Evolutionary conservation across 2,329 filamentous ascomycete species (phyloP).

Genomic region (Alternaria arborescens): DNA sequence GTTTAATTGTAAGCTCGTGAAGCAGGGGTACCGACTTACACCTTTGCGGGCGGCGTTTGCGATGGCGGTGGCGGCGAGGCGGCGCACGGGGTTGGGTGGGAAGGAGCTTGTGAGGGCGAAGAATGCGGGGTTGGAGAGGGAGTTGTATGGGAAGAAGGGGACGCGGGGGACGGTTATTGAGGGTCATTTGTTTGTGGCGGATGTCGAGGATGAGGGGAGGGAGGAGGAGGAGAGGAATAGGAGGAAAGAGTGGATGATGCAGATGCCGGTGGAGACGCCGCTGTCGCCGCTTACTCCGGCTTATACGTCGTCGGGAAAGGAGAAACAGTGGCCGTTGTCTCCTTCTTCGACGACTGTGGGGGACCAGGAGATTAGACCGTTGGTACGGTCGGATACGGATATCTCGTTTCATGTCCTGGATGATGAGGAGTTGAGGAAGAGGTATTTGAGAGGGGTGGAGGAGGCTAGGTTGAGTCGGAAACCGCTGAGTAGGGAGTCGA

Average conservation of each 20-base stretch:
- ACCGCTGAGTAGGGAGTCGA: neutral
- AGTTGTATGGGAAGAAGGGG: slow-evolving; percentile 26
- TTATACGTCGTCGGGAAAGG: neutral
- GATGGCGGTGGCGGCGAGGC: slow-evolving; percentile 34
- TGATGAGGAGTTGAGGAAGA: neutral
- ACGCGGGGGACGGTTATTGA: slow-evolving; percentile 26
- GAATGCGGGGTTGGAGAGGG: slow-evolving; percentile 26
- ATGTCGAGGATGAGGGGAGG: slow-evolving; percentile 7
- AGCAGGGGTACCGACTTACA: slow-evolving; percentile 41
- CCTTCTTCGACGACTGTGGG: neutral
- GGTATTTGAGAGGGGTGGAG: neutral
- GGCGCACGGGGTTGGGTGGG: slow-evolving; percentile 29
- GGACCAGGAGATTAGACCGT: neutral
- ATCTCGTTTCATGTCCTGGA: neutral
- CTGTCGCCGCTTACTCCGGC: neutral
- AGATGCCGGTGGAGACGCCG: neutral
- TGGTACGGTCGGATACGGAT: neutral
- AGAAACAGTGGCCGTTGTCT: neutral
- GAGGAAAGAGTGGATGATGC: neutral
- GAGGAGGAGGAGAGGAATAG: neutral
- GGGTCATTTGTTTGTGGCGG: slow-evolving; percentile 18
- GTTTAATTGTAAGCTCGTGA: slow-evolving; percentile 34
- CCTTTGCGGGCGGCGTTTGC: slow-evolving; percentile 44
- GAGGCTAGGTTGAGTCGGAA: slow-evolving; percentile 1
- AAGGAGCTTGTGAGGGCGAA: slow-evolving; percentile 29